Conservation (phyloP, 345 rosid genomes). For the Gossypium australe region DNA sequence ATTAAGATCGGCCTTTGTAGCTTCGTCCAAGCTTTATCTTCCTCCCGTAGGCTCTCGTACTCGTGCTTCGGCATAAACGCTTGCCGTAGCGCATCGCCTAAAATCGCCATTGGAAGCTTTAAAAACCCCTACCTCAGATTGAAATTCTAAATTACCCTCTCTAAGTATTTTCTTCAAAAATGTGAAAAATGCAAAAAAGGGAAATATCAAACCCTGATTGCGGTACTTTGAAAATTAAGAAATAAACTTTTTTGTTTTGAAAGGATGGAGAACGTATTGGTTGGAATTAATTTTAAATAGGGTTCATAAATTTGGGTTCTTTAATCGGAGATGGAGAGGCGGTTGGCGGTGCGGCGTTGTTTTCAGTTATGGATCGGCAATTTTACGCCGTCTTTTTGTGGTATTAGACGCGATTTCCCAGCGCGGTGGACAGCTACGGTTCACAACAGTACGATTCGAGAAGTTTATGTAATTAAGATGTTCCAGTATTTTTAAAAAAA, state of each 20-base stretch:
- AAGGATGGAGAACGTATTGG: neutral
- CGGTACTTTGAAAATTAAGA: neutral
- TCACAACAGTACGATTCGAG: neutral
- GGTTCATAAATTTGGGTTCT: neutral
- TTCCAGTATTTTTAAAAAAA: too few species aligned
- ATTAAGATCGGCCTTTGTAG: slow-evolving; percentile 53
- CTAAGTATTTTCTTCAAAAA: too few species aligned
- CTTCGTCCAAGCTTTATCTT: slow-evolving; percentile 76
- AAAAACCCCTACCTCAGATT: too few species aligned
- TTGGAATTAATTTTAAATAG: neutral
- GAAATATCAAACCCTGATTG: slow-evolving; percentile 1
- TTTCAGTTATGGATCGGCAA: neutral
- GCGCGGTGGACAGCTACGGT: slow-evolving; percentile 12
- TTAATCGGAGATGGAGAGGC: neutral
- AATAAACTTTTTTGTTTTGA: neutral
- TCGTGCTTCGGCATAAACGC: slow-evolving; percentile 90
- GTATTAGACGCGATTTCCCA: slow-evolving; percentile 17
- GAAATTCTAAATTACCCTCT: neutral
- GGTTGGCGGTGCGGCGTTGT: slow-evolving; percentile 6
- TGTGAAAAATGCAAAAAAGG: neutral
- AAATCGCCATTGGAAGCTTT: slow-evolving; percentile 48
- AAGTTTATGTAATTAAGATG: neutral
- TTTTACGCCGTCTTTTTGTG: neutral
- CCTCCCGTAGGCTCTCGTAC: slow-evolving; percentile 77
- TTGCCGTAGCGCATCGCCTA: slow-evolving; percentile 81